Base-by-base conservation (phyloP, 1,284 basidiomycete genomes). In the Ceratobasidium sp. region DNA sequence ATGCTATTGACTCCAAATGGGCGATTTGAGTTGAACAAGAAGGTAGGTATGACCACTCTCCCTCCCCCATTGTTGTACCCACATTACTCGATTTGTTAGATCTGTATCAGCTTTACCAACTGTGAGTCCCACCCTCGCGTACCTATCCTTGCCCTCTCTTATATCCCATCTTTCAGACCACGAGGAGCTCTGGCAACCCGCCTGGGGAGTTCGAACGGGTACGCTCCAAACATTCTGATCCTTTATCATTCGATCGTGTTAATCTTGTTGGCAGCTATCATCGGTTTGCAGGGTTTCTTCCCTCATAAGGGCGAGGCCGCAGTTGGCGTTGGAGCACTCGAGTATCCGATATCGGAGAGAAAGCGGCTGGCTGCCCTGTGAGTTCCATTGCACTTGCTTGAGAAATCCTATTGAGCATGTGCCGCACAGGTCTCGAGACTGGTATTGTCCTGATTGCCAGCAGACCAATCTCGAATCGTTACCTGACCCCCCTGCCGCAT, bases 131-230 rank as follows among this genome's bases (percentile, higher is more conserved):
- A 46, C 23, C 62, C 30, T 38, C 63, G 36, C 48, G 16, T 25
- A 23, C 81, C 72, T 80, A 81, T 73, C 78, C 79, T 25, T 80
- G 79, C 77, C 77, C 25, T n/a, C 0, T 16, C 58, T 72, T 48
- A 61, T 58, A 42, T 53, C 64, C 28, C 54, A 30, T 46, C 73
- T 61, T 71, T 56, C 77, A 92, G 90, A 92, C 83, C 91, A 93
- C 75, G 91, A 93, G 81, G 92, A 95, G 77, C 83, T 92, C 53
- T 98, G 96, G 96, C 95, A 97, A 81, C 96, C 96, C 38, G 95
- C 96, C 14, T 98, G 96, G 96, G 96, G 96, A 72, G 92, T 98
- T 30, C 87, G 96, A 73, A 98, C 96, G 73, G 94, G 94, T 88
- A 74, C 61, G 81, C 82, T 49, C 23, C 60, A 58, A 12, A 9